These are phyloP conservation scores for Teunomyces gatunensis DNA, from an alignment of 805 yeast genomes.

Conservation along the genomic window DNA sequence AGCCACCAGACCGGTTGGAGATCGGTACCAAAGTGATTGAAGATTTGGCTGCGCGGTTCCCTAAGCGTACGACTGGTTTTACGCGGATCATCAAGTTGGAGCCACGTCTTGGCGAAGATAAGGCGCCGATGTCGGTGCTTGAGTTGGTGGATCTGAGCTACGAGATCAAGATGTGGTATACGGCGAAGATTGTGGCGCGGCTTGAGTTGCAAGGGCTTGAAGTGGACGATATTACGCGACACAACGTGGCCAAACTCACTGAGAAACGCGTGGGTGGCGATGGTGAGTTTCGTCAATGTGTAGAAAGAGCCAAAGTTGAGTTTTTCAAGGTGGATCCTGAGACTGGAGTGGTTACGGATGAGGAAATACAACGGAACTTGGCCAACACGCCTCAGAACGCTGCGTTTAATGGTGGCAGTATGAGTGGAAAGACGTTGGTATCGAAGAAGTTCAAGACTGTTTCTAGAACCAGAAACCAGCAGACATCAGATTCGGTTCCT, in stretches of 20 bases:
- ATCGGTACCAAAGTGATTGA: conserved; percentile 56
- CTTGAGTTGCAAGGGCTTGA: conserved; percentile 60
- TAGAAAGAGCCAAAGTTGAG: conserved; percentile 45
- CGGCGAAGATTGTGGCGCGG: conserved; percentile 85
- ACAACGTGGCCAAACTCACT: conserved; percentile 54
- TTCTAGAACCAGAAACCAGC: conserved; percentile 29
- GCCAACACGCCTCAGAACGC: conserved; percentile 30
- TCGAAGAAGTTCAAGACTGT: conserved; percentile 35
- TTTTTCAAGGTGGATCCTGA: conserved; percentile 37
- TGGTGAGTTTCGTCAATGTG: conserved; percentile 55
- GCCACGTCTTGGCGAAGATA: conserved; percentile 78
- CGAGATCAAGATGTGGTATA: conserved; percentile 72
- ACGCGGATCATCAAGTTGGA: conserved; percentile 83
- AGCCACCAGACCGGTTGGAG: conserved; percentile 25
- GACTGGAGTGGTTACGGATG: conserved; percentile 22
- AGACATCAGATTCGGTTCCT: conserved; percentile 13
- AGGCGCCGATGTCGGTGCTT: conserved; percentile 82
- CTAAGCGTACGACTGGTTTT: conserved; percentile 70
- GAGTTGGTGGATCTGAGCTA: conserved; percentile 71
- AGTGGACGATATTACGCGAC: conserved; percentile 47
- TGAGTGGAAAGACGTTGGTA: conserved; percentile 20
- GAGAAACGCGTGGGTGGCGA: conserved; percentile 49
- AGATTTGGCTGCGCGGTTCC: conserved; percentile 64
- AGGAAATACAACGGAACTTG: conserved; percentile 25
- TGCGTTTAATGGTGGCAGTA: conserved; percentile 25